phyloP scores from a whole-genome alignment of 2,329 filamentous ascomycete species.

The Penicillium concentricum region DNA sequence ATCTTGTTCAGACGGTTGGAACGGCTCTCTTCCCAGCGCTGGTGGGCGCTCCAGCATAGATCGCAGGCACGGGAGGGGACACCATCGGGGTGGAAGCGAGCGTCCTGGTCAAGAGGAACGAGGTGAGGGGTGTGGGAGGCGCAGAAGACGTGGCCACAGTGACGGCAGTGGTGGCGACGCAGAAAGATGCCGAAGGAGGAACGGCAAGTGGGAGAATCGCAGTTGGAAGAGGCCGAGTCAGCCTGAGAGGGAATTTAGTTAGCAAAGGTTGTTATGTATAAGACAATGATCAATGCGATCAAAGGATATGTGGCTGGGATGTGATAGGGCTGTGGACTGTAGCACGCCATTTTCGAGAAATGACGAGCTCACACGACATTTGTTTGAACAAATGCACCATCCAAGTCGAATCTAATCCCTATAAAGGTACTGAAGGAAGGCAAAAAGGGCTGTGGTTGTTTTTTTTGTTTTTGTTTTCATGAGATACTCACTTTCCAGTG shows the following conservation, averaged over 20 bases:
- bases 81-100: conserved; percentile 62
- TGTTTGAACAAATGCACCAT: conserved; percentile 21
- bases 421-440: conserved; percentile 17
- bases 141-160: conserved; percentile 66
- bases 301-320: background rate
- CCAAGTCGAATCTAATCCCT: conserved; percentile 1
- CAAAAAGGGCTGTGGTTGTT: background rate
- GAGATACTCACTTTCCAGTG: conserved; percentile 63
- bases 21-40: conserved; percentile 54
- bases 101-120: conserved; percentile 63
- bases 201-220: conserved; percentile 59
- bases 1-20: conserved; percentile 54
- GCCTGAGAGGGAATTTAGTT: conserved; percentile 45
- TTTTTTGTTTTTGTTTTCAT: background rate
- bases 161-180: conserved; percentile 65
- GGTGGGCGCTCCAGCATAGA: conserved; percentile 59
- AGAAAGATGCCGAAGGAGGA: conserved; percentile 61
- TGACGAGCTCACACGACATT: conserved; percentile 27
- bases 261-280: conserved; percentile 6
- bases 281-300: background rate
- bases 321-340: background rate
- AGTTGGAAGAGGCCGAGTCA: conserved; percentile 56
- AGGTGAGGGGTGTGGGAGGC: conserved; percentile 56
- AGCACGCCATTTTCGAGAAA: conserved; percentile 28
- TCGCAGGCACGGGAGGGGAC: conserved; percentile 58